Evolutionary conservation across 2,329 filamentous ascomycete species (phyloP), one percentile per base, ranked within the genome.

Genomic region (Ophiosphaerella herpotricha): DNA sequence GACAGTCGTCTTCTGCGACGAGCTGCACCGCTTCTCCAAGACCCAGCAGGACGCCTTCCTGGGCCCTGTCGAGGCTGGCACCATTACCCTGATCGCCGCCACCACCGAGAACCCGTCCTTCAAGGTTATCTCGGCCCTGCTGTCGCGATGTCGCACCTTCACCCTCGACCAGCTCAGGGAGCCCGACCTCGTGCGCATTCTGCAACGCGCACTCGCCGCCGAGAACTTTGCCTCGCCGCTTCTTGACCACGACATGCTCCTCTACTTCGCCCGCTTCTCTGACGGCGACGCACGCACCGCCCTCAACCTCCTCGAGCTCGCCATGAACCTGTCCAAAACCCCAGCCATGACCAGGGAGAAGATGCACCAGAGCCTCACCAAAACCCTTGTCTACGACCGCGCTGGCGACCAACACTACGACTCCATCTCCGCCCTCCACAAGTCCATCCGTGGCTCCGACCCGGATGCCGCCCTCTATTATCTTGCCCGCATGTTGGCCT

Each of bases 21-120:
- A 97, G 78, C 94, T 97, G 40, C 91, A 96, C 74, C 79, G 93
- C 24, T 96, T 96, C 78, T 89, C 83, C 61, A 97, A 96, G 75
- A 82, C 86, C 0, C 94, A 97, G 71, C 94, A 99, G 69, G 94
- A 97, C 73, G 89, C 97, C 1, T 97, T 97, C 62, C 79, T 99
- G 1, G 90, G 88, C 13, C 93, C 93, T 0, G 93, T 97, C 18
- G 94, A 99, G 74, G 86, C 86, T 1, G 94, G 94, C 5, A 89
- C 89, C 24, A 87, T 99, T 58, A 97, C 90, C 0, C 79, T 99
- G 26, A 94, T 97, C 53, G 94, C 92, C 9, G 94, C 94, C 6
- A 99, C 94, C 3, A 99, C 94, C 0, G 94, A 99, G 73, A 99
- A 99, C 60, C 94, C 94, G 0, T 93, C 88, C 4, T 97, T 97